phyloP scores from a whole-genome alignment of 805 yeast genomes.

The Tetrapisispora nanseiensis region DNA sequence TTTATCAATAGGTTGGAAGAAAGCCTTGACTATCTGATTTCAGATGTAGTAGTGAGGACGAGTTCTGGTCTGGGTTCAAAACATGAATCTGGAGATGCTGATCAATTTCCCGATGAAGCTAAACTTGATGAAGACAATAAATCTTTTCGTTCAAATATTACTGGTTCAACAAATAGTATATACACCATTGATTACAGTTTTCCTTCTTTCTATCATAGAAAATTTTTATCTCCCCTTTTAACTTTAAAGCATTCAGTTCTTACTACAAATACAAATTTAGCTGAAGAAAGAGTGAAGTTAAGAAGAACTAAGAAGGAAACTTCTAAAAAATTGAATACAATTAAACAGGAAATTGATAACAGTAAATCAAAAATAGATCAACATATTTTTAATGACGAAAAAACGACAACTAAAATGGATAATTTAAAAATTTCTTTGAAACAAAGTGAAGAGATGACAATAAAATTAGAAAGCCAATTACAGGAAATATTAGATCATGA shows the following conservation, averaged over 20 bases:
- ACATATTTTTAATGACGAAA: slow-evolving; percentile 46
- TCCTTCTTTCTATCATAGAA: slow-evolving; percentile 29
- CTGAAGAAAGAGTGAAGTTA: slow-evolving; percentile 46
- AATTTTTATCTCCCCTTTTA: slow-evolving; percentile 46
- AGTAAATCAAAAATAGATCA: slow-evolving; percentile 39
- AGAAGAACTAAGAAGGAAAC: slow-evolving; percentile 51
- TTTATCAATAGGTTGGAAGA: slow-evolving; percentile 31
- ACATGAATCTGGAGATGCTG: slow-evolving; percentile 18
- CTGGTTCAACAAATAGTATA: slow-evolving; percentile 6
- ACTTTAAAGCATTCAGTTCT: slow-evolving; percentile 57
- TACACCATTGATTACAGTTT: slow-evolving; percentile 25
- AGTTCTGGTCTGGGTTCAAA: slow-evolving; percentile 32
- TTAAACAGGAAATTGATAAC: slow-evolving; percentile 48
- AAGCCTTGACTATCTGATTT: slow-evolving; percentile 29
- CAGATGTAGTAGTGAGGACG: slow-evolving; percentile 34
- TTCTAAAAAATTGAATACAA: slow-evolving; percentile 40
- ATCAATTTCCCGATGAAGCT: slow-evolving; percentile 3
- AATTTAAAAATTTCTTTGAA: slow-evolving; percentile 36
- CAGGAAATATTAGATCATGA: slow-evolving; percentile 11
- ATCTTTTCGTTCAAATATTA: background rate
- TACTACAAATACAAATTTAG: slow-evolving; percentile 51
- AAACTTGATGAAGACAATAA: slow-evolving; percentile 2
- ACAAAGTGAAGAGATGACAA: slow-evolving; percentile 30
- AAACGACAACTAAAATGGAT: slow-evolving; percentile 42
- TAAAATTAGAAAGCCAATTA: slow-evolving; percentile 15